These are phyloP conservation scores for Mucor circinelloides DNA, from an alignment of 371 early-diverging fungal genomes.

Conservation along the genomic window DNA sequence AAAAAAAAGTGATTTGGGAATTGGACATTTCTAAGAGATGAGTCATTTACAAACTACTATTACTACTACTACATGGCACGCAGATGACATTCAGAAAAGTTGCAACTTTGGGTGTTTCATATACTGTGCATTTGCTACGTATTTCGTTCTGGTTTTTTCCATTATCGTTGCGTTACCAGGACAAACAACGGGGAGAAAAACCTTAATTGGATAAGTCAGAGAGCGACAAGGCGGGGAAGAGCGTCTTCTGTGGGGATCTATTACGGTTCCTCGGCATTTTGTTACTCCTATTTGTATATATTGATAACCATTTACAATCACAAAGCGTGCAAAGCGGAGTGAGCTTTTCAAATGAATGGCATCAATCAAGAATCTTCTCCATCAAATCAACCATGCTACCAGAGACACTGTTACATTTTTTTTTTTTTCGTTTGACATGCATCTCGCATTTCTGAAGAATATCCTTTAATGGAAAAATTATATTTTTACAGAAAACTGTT, in stretches of 20 bases:
- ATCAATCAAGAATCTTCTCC: not conserved
- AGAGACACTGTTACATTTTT: not conserved
- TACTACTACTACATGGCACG: too few relatives aligned
- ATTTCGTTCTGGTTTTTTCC: not conserved
- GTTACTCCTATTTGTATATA: not conserved
- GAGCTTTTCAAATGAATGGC: not conserved
- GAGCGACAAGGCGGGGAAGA: not conserved
- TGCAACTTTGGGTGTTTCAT: too few relatives aligned
- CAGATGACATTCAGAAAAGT: too few relatives aligned
- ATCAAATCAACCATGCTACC: not conserved
- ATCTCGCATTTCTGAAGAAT: not conserved
- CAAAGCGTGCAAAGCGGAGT: not conserved
- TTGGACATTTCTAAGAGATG: too few relatives aligned
- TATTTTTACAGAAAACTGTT: not conserved
- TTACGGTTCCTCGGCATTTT: not conserved
- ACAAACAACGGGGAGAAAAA: not conserved
- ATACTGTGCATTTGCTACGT: not conserved
- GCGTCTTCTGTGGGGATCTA: not conserved
- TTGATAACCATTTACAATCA: not conserved
- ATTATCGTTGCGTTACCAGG: not conserved
- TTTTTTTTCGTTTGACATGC: not conserved
- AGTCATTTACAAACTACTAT: too few relatives aligned
- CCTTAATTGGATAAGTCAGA: not conserved
- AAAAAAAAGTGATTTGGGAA: too few relatives aligned
- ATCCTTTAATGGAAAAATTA: not conserved